phyloP scores from a whole-genome alignment of 78 protist species.

The Isochrysis galbana region DNA sequence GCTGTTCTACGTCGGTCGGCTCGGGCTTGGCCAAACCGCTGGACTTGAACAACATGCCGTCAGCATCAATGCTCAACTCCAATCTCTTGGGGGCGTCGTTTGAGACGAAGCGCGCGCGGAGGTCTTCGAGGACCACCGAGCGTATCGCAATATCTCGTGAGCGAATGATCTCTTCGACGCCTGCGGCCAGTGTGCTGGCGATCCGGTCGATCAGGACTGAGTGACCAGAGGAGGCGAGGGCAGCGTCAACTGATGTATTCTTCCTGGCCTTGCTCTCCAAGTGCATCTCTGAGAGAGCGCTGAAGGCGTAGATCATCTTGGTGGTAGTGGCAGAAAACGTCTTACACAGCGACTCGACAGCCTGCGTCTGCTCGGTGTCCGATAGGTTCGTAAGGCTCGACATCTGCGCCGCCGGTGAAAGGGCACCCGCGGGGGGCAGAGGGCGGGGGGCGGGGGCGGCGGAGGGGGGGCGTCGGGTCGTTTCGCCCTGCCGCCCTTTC shows the following conservation, averaged over 20 bases:
- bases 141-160: neutral
- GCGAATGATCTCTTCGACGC: neutral
- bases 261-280: neutral
- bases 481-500: no score
- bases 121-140: neutral
- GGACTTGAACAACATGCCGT: neutral
- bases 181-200: neutral
- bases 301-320: neutral
- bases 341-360: neutral
- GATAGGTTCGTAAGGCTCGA: no score
- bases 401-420: no score
- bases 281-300: neutral
- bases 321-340: neutral
- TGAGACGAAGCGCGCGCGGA: neutral
- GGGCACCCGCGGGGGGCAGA: no score
- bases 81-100: neutral
- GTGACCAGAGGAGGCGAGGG: neutral
- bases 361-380: neutral
- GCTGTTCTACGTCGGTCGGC: neutral
- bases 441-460: no score
- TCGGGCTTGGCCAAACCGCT: neutral
- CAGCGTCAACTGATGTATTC: neutral
- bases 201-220: neutral
- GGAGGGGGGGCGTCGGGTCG: no score
- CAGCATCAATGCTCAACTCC: no score